Base-by-base conservation (phyloP, 2,329 filamentous ascomycete genomes). In the Alternaria angustiovoidea region DNA sequence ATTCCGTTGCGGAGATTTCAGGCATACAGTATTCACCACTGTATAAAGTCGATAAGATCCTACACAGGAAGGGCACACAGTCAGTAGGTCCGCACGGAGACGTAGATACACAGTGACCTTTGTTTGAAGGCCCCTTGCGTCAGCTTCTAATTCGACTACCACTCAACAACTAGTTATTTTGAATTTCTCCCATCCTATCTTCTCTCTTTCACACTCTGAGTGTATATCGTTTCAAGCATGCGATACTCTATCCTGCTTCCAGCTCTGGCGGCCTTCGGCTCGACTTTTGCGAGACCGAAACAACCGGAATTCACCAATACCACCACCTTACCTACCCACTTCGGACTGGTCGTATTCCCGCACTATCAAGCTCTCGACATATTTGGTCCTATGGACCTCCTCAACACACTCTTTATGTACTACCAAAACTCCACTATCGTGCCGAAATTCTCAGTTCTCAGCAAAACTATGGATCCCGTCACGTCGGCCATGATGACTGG, bases 381-480 rank as follows among this genome's bases (percentile, higher is more conserved):
- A 47, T 78, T 75, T 34, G 83, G 82, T 0, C 83, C 83, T 1
- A 69, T 85, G 7, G 81, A 84, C 59, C 76, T 81, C 54, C 71
- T 85, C 20, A 74, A 75, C 60, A 66, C 67, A 0, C 66, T 79
- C 28, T 66, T 73, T 36, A 68, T 71, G 57, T 52, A 64, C 20
- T 72, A 69, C 54, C 51, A 64, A 30, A 68, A 74, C 26, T 58
- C 41, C 8, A 68, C 70, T 7, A 18, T 46, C 2, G 20, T 41
- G 52, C 78, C 71, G 64, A 57, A 68, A 51, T 59, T 76, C n/a
- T 68, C 68, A 8, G 51, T 75, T 18, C 61, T 75, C 38, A 70
- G 67, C 59, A 64, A 51, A 34, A 71, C 65, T 8, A 51, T 80
- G 59, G 65, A 72, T 16, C 71, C 77, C 2, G 74, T 79, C 0